phyloP scores from a whole-genome alignment of 2,329 filamentous ascomycete species.

The Microascus cirrosus region DNA sequence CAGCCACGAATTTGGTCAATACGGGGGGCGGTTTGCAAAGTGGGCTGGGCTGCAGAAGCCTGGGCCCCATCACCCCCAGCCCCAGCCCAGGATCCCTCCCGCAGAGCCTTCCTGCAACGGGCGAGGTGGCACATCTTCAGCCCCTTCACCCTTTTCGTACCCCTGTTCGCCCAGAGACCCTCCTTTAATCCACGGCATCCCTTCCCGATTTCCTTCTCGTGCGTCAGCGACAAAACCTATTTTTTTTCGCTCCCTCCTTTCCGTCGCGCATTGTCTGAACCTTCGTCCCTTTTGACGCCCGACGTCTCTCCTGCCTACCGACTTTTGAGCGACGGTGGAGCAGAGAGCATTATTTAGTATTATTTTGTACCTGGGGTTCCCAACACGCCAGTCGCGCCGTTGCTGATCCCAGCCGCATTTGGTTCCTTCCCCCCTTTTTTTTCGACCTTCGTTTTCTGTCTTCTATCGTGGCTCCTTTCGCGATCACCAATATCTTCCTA shows the following conservation, averaged over 20 bases:
- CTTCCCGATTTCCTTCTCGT: neutral
- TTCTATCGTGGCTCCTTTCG: neutral
- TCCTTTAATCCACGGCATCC: neutral
- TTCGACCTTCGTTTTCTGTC: neutral
- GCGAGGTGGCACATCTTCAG: neutral
- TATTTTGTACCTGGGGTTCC: neutral
- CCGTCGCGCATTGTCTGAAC: neutral
- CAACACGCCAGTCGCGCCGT: neutral
- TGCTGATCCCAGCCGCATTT: neutral
- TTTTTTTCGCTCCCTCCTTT: neutral
- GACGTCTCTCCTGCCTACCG: neutral
- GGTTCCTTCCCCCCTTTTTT: neutral
- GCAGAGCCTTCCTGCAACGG: neutral
- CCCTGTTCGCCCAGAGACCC: neutral
- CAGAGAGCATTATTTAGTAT: neutral
- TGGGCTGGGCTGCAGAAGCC: neutral
- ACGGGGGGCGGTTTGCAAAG: neutral
- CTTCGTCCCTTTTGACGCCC: neutral
- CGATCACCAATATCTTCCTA: neutral
- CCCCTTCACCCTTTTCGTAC: neutral
- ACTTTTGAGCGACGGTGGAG: slow-evolving; percentile 1
- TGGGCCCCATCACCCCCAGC: neutral
- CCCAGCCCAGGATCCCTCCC: neutral
- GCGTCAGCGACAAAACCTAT: neutral
- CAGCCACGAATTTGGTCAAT: neutral